Evolutionary conservation across 352 stramenopile genomes (phyloP).

Genomic region (Globisporangium carolinianum): DNA sequence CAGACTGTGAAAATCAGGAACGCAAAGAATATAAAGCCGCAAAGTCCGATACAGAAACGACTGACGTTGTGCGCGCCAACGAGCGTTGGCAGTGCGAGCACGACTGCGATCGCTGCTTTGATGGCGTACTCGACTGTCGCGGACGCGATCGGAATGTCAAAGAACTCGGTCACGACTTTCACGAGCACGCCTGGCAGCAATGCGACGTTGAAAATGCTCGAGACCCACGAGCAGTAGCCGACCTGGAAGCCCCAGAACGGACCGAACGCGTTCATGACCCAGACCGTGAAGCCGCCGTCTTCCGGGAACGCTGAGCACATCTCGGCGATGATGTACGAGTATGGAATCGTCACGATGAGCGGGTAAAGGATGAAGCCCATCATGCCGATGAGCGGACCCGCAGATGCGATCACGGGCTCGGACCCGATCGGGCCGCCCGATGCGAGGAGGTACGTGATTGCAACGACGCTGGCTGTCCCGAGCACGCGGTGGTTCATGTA

Average conservation of each 20-base stretch:
- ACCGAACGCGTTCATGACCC: constrained; percentile 62
- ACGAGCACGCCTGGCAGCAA: constrained; percentile 61
- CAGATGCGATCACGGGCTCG: constrained; percentile 42
- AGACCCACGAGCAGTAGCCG: constrained; percentile 81
- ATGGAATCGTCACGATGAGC: constrained; percentile 52
- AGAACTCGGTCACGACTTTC: constrained; percentile 26
- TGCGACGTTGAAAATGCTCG: constrained; percentile 48
- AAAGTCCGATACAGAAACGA: constrained; percentile 23
- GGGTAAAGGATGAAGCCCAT: constrained; percentile 50
- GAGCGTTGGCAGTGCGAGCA: constrained; percentile 28
- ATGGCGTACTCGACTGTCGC: constrained; percentile 17
- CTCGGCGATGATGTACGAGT: constrained; percentile 53
- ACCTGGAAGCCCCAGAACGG: constrained; percentile 76
- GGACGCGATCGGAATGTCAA: constrained; percentile 21
- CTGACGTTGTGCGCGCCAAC: constrained; percentile 29
- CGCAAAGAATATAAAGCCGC: constrained; percentile 22
- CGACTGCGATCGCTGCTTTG: constrained; percentile 29
- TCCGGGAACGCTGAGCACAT: constrained; percentile 67
- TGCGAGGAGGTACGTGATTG: constrained; percentile 45
- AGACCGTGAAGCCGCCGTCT: constrained; percentile 66
- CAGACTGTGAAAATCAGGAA: constrained; percentile 44
- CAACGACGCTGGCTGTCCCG: constrained; percentile 29
- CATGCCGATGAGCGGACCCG: constrained; percentile 48
- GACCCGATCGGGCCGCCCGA: constrained; percentile 47
- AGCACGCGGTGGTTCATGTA: constrained; percentile 18